Evolutionary conservation across 257 asterid genomes (phyloP), one percentile per base, ranked within the genome.

Genomic region (Nicotiana benthamiana): DNA sequence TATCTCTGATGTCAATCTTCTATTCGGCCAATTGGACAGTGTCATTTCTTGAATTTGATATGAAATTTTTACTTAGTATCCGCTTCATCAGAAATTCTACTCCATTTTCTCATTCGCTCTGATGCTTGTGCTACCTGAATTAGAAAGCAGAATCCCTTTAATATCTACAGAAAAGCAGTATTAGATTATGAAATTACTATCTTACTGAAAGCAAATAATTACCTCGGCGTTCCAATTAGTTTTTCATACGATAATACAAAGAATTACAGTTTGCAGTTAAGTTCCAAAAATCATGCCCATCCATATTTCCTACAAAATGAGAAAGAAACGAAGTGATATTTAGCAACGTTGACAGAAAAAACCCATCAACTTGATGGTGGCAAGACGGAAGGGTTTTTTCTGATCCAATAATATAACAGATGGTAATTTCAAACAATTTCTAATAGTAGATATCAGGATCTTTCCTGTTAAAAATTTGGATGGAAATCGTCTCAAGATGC

Each of bases 211-310:
- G 59, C 16, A 59, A 17, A 80, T 18, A 75, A 32, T 82, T 81
- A 92, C 99, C 99, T 95, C 99, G 4, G 93, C 93, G 18, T 80
- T 88, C 99, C 98, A 95, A 75, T 95, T 87, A 11, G 97, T 93
- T 86, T 81, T 95, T 94, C 91, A 92, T 79, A 93, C 92, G 13
- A 93, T 89, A 32, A 90, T 18, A 61, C 93, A 79, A 20, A 93
- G 92, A 83, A 93, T 84, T 36, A 87, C 12, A 32, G 98, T 93
- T 86, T 93, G 98, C 67, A 95, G 85, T 85, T 87, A 91, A 6
- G 99, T 93, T 84, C 98, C 99, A 68, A 92, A 87, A 79, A 95
- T 95, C 99, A 95, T 95, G 48, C 99, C 99, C 87, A 95, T 92
- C 99, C 98, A 93, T 63, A 93, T 89, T 51, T 97, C 97, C 98